phyloP scores from a whole-genome alignment of 2,329 filamentous ascomycete genomes.

The Diplodia seriata region DNA sequence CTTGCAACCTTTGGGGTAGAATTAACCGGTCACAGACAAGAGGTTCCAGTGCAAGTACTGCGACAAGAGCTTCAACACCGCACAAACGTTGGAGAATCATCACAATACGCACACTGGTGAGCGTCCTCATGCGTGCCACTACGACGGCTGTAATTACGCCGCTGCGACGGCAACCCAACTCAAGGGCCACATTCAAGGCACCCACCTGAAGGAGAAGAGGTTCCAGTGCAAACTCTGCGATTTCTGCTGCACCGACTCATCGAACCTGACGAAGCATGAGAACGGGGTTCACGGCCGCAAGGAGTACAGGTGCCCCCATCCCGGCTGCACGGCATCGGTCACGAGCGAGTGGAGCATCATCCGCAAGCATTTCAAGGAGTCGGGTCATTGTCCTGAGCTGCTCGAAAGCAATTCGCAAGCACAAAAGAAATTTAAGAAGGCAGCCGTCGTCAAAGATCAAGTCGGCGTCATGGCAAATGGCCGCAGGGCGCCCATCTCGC shows the following conservation, averaged over 20 bases:
- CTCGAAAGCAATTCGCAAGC: slow-evolving; percentile 44
- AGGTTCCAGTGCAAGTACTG: slow-evolving; percentile 49
- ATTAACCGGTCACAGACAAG: slow-evolving; percentile 37
- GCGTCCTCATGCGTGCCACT: slow-evolving; percentile 46
- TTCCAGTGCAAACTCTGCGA: slow-evolving; percentile 49
- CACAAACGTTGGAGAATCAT: slow-evolving; percentile 51
- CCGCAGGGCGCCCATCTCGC: slow-evolving; percentile 28
- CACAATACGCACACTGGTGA: slow-evolving; percentile 48
- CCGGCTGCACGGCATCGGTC: slow-evolving; percentile 47
- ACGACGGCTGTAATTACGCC: slow-evolving; percentile 43
- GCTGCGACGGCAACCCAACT: slow-evolving; percentile 49
- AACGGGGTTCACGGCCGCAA: slow-evolving; percentile 32
- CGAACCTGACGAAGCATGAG: slow-evolving; percentile 49
- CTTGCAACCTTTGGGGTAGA: no score
- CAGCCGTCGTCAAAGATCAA: slow-evolving; percentile 30
- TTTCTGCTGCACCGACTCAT: slow-evolving; percentile 48
- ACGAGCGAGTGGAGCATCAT: slow-evolving; percentile 51
- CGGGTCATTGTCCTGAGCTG: slow-evolving; percentile 46
- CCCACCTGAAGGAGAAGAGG: slow-evolving; percentile 47
- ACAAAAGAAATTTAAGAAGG: slow-evolving; percentile 41
- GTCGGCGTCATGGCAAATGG: slow-evolving; percentile 31
- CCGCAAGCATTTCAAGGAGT: slow-evolving; percentile 48
- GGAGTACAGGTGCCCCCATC: slow-evolving; percentile 45
- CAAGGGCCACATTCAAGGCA: slow-evolving; percentile 44
- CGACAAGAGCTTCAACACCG: slow-evolving; percentile 49